phyloP scores from a whole-genome alignment of 805 yeast genomes.

The Isabelozyma gotoi region DNA sequence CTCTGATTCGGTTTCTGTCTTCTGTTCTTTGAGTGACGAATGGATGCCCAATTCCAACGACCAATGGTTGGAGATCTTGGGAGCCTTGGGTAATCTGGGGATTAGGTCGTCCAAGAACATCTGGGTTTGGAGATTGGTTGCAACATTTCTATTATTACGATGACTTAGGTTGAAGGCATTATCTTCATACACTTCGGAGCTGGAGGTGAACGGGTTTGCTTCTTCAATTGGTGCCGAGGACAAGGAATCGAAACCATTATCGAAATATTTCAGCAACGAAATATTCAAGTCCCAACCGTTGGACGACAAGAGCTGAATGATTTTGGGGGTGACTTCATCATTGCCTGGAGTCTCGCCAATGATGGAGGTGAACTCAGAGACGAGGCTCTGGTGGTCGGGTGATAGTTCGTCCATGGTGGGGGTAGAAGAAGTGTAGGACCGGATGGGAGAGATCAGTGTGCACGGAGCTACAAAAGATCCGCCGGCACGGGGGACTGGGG shows the following conservation, averaged over 20 bases:
- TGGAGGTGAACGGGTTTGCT: conserved; percentile 5
- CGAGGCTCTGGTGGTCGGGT: background rate
- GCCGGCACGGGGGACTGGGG: background rate
- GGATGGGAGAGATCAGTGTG: background rate
- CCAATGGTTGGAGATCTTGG: conserved; percentile 39
- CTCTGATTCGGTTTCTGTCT: conserved; percentile 2
- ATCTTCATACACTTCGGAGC: conserved; percentile 9
- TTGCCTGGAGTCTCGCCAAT: background rate
- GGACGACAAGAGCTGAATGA: conserved; percentile 46
- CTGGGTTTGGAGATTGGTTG: conserved; percentile 24
- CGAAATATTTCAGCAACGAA: conserved; percentile 62
- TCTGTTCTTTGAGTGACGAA: conserved; percentile 23
- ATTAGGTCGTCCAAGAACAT: conserved; percentile 23
- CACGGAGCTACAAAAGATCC: background rate
- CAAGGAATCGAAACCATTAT: conserved; percentile 37
- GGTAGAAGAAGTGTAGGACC: background rate
- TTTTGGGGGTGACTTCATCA: conserved; percentile 19
- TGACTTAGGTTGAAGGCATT: conserved; percentile 7
- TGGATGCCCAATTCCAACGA: conserved; percentile 43
- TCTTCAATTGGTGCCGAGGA: conserved; percentile 31
- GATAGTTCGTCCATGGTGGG: background rate
- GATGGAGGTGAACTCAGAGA: background rate
- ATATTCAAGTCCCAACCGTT: conserved; percentile 63
- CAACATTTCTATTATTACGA: conserved; percentile 4
- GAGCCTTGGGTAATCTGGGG: conserved; percentile 42